A percentile compares a stretch with the other conserved stretches of the same genome.
Conservation (phyloP, 176 grass and related monocot species). For the Oryza longistaminata region DNA sequence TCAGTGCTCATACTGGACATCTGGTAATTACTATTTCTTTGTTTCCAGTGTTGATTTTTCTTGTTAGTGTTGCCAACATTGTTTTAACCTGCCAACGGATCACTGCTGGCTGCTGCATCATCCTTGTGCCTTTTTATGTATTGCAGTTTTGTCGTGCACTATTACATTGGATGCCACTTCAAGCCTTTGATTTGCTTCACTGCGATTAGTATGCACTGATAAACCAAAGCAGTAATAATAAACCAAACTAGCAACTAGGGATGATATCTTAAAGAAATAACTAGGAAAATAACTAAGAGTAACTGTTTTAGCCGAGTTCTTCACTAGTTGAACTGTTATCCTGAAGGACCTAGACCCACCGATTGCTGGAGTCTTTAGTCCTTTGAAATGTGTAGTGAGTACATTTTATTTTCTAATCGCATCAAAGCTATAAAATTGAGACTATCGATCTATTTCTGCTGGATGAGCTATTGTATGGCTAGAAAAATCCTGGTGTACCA, state of each 20-base stretch:
- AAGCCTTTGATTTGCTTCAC: no score
- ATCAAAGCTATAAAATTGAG: not conserved
- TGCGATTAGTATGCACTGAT: not conserved
- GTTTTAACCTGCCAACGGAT: no score
- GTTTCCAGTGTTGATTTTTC: no score
- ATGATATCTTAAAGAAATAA: not conserved
- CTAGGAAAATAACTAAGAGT: not conserved
- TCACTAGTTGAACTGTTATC: slow-evolving; percentile 3
- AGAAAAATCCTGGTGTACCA: slow-evolving; percentile 3
- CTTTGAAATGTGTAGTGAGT: no score
- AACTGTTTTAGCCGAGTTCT: not conserved
- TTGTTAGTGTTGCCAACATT: no score
- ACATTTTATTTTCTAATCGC: not conserved
- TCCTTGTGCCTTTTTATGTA: no score
- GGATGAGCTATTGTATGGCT: not conserved
- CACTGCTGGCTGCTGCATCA: no score
- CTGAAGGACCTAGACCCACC: not conserved
- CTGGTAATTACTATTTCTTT: no score
- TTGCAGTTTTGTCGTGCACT: no score
- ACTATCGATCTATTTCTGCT: not conserved
- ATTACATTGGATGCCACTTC: no score
- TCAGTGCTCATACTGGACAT: not conserved
- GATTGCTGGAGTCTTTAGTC: not conserved
- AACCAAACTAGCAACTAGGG: no score
- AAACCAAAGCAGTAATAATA: not conserved